Evolutionary conservation across 1,284 basidiomycete genomes (phyloP), one percentile per base, ranked within the genome.

Genomic region (Cryptococcus hybrid): DNA sequence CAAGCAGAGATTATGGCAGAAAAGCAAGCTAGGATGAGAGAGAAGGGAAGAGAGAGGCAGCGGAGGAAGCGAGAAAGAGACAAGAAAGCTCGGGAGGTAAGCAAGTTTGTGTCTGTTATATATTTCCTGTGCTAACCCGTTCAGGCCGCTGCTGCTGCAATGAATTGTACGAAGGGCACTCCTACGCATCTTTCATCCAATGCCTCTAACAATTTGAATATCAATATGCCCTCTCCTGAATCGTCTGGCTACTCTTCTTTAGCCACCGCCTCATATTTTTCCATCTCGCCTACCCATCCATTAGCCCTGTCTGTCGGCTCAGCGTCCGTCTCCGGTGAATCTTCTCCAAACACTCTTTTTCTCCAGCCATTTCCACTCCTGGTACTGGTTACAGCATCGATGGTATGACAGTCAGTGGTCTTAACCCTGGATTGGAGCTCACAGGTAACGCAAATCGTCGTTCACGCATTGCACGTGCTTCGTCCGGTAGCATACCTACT

Each of bases 241-340:
- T 44, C 60, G 1, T 67, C 68, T 3, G 55, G 62, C 6, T 63
- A 60, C 43, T 64, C 68, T 7, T 50, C 63, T 6, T 40, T 68
- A 13, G 66, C 45, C 52, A 40, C 59, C 57, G 5, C 49, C 51
- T 59, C 57, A 2, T 60, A 62, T 37, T 62, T 62, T 35, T 58
- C 60, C n/a, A 44, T 64, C 13, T 66, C 61, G 5, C 59, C 64
- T 45, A 51, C 52, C 13, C 12, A 43, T 8, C 40, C 52, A 8
- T 58, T 60, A 44, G 47, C 44, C 36, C 37, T 64, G 0, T 60
- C 58, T 24, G 44, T 53, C 35, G 57, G 47, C 18, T 56, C 61
- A 8, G 59, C 57, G 2, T 65, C 62, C 3, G 38, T 62, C n/a
- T 70, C 68, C 8, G 66, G 64, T 42, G 53, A 59, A 35, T 66